Base-by-base conservation (phyloP, 306 rosid genomes). In the Cucumis hystrix region DNA sequence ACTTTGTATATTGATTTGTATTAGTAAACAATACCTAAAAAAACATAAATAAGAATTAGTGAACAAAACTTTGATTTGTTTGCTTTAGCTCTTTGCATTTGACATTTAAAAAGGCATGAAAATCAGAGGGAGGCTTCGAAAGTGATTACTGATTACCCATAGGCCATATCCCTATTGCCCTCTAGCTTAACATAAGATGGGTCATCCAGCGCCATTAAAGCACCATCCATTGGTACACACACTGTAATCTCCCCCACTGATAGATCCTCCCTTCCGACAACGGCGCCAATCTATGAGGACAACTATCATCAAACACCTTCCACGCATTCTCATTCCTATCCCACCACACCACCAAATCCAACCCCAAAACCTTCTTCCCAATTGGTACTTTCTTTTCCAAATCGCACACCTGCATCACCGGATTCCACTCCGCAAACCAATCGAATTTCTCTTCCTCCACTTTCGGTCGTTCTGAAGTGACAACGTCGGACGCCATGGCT, bases 181-280 rank as follows among this genome's bases (percentile, higher is more conserved):
- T 90, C 88, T 71, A 15, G 43, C 74, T 82, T 83, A 33, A 91
- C 82, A 78, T 1, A 95, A 1, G 89, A 90, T 54, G 96, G 97
- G 83, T 95, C 93, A 66, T 90, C 97, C n/a, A 95, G 21, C 79
- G 59, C 97, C 97, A 88, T 88, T 83, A 69, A 94, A 94, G 79
- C 98, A 94, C 97, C 96, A 94, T 47, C 98, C 98, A 83, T n/a
- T 94, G 97, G 64, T 94, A 94, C n/a, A 94, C 98, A 69, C 98
- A 94, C 82, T 92, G 98, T 80, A 92, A 77, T 70, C 98, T 85
- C 3, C 98, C 98, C 96, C 95, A 87, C 68, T 88, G 95, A 82
- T 94, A 97, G 78, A 94, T 94, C 82, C 98, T 85, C 49, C 97
- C 98, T 75, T 94, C 98, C 63, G 96, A 94, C 57, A 94, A 86